phyloP scores from a whole-genome alignment of 2,329 filamentous ascomycete genomes.

The Penicillium sp. region DNA sequence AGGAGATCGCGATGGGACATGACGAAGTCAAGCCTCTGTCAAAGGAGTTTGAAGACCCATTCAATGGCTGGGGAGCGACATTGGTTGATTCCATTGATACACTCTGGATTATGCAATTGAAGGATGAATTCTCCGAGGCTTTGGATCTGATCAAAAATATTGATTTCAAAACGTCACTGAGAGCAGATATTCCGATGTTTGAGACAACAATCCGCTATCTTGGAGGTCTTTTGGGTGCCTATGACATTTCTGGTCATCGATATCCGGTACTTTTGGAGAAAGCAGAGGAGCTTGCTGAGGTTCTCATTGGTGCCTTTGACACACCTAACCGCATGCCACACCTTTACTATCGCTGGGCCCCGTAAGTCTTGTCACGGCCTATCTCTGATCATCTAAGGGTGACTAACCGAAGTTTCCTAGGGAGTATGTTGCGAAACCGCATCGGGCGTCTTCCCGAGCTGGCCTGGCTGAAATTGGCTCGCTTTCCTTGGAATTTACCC shows the following conservation, averaged over 20 bases:
- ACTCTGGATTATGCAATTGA: conserved; percentile 80
- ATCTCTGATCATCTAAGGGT: neutral
- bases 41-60: conserved; percentile 69
- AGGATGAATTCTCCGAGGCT: conserved; percentile 76
- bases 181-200: conserved; percentile 77
- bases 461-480: conserved; percentile 71
- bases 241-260: conserved; percentile 73
- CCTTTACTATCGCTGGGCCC: conserved; percentile 75
- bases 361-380: conserved; percentile 40
- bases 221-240: conserved; percentile 79
- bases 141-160: conserved; percentile 67
- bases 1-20: conserved; percentile 73
- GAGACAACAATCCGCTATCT: conserved; percentile 91
- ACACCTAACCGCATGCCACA: conserved; percentile 92
- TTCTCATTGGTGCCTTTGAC: conserved; percentile 80
- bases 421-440: conserved; percentile 60
- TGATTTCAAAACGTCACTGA: conserved; percentile 73
- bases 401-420: conserved; percentile 19
- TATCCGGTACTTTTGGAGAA: conserved; percentile 72
- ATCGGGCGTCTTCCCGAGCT: conserved; percentile 57
- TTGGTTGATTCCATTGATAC: conserved; percentile 80
- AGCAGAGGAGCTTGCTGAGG: conserved; percentile 73
- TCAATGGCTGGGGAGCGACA: conserved; percentile 88
- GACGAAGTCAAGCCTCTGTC: conserved; percentile 79
- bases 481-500: conserved; percentile 82